Base-by-base conservation (phyloP, 495 filamentous ascomycete species). In the Extremus antarcticus region DNA sequence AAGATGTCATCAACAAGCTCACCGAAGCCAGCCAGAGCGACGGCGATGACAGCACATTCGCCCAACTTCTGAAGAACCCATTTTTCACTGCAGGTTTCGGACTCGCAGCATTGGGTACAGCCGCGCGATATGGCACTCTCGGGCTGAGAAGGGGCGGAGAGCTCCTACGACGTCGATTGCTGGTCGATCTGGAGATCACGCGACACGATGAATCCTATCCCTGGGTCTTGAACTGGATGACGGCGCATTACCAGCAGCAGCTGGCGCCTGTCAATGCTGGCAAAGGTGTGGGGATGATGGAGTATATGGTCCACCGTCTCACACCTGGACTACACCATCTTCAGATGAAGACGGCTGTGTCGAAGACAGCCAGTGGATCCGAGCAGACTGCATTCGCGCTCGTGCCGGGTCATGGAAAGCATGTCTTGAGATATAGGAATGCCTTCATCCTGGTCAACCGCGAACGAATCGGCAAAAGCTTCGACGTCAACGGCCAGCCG, bases 201-300 rank as follows among this genome's bases (percentile, higher is more conserved):
- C 86, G 86, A 64, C 86, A 88, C 63, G 92, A 97, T 67, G 83
- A 89, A 48, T 88, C 91, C 13, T 98, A 97, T 68, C 82, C 79
- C 52, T 97, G 92, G 91, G 81, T 97, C 35, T 78, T 98, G 2
- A 79, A 87, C 40, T 98, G 94, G 90, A 87, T 98, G 72, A 87
- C 89, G 16, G 74, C 85, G 25, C 59, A 62, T 25, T 90, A 90
- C 54, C 87, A 90, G 43, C 25, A 53, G 23, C 58, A 61, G 35
- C 39, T 58, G 11, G 21, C 17, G 15, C 51, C 55, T 10, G 17
- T 21, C 1, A 1, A 9, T 8, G 2, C 29, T 1, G 23, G 19
- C 13, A 49, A 55, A 24, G 73, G 71, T 53, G 49, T 68, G 46
- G 71, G 78, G 24, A 65, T 76, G 2, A 51, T 81, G 54, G 73